phyloP scores from a whole-genome alignment of 441 rosid genomes.

The Raphanus hybrid region DNA sequence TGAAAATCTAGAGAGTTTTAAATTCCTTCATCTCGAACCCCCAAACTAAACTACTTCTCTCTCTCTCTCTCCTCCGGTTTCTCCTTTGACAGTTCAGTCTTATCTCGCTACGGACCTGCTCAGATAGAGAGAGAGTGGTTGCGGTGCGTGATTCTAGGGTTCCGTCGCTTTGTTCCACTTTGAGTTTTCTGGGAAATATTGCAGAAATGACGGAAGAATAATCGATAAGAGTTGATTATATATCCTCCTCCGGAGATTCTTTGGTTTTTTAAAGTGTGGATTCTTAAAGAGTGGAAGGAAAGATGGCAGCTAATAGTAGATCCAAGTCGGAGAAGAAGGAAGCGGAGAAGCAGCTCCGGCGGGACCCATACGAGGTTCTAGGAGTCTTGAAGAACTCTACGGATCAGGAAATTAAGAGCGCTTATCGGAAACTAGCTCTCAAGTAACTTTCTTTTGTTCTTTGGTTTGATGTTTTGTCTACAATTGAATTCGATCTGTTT shows the following conservation, averaged over 20 bases:
- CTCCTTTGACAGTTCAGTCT: constrained; percentile 45
- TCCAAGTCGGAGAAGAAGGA: constrained; percentile 80
- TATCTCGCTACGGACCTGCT: constrained; percentile 47
- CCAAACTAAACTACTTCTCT: background rate
- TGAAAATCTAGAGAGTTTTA: constrained; percentile 11
- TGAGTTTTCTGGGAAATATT: no score
- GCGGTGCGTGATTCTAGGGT: background rate
- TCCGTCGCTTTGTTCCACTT: no score
- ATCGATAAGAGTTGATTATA: no score
- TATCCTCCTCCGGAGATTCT: background rate
- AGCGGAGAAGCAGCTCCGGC: constrained; percentile 69
- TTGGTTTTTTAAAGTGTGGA: constrained; percentile 8
- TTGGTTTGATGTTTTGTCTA: background rate
- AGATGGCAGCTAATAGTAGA: constrained; percentile 68
- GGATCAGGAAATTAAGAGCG: constrained; percentile 90
- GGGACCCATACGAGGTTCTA: constrained; percentile 92
- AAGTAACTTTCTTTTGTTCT: constrained; percentile 61
- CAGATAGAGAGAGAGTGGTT: background rate
- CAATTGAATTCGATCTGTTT: background rate
- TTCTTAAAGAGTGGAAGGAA: background rate
- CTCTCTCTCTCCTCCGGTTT: constrained; percentile 54
- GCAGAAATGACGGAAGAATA: no score
- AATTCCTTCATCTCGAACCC: constrained; percentile 1
- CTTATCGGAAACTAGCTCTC: constrained; percentile 94
- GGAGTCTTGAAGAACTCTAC: constrained; percentile 74